Evolutionary conservation across 192 early-diverging fungal genomes (phyloP), one percentile per base, ranked within the genome.

Genomic region (Phycomyces blakesleeanus): DNA sequence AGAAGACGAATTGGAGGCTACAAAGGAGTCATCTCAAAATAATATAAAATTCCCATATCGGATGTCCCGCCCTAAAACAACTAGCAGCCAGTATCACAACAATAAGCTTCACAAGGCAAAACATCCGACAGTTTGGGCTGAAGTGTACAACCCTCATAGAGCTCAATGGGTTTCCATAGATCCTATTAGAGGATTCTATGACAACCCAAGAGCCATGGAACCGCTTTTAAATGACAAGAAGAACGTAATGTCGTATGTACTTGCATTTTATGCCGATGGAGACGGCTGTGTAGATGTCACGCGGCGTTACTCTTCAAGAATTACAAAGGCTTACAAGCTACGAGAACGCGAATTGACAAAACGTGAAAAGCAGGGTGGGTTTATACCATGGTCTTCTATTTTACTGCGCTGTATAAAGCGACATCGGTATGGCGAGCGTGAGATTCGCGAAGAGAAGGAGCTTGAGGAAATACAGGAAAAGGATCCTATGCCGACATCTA

Each of bases 401-500:
- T 55, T 73, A 55, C 68, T 53, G 21, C 44, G 63, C 70, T 65
- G 51, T 57, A 53, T 3, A 51, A 53, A 21, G 52, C 21, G 10
- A 54, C 58, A 27, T 20, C 51, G 26, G 59, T 21, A 73, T 11
- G 54, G 71, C 42, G 74, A 71, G 29, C 20, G 49, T 42, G 74
- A 69, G 27, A 62, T 66, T 26, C 57, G 55, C 21, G 68, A 79
- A 34, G 71, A 73, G 25, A 22, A 66, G 2, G 88, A 93, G 62
- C 78, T 85, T 8, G 69, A 61, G 1, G 64, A 82, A 26, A 58
- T 91, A 51, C 63, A 76, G 25, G 29, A 77, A 11, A 69, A 67
- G 20, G 88, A 91, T 55, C 62, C 66, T 11, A 94, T 97, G 86
- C 95, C 95, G 1, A 89, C 76, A 10, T 83, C 83, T 10, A 72